These are phyloP conservation scores for Pyrenophora tritici-repentis DNA, from an alignment of 2,329 filamentous ascomycete species.

Conservation along the genomic window DNA sequence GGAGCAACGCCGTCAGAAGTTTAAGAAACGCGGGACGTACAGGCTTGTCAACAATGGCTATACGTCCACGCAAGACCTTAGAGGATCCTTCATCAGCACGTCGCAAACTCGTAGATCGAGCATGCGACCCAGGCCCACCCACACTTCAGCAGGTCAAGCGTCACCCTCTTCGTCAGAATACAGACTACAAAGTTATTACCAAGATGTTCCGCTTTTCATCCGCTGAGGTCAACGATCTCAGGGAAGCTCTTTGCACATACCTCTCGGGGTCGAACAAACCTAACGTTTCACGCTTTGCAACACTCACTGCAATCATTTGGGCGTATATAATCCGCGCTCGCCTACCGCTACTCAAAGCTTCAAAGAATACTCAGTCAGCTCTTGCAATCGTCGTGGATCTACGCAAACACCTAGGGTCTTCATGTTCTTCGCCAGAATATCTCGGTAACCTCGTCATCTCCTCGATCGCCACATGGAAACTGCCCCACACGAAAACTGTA, in stretches of 20 bases:
- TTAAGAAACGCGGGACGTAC: not conserved
- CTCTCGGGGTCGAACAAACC: not conserved
- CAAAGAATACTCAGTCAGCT: constrained; percentile 4
- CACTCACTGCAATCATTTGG: constrained; percentile 5
- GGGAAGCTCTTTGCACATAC: not conserved
- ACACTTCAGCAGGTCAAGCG: not conserved
- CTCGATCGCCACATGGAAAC: not conserved
- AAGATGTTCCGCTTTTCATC: constrained; percentile 11
- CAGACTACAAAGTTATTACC: constrained; percentile 12
- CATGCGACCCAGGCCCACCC: not conserved
- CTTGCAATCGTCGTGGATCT: constrained; percentile 5
- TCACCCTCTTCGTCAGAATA: not conserved
- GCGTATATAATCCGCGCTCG: constrained; percentile 5
- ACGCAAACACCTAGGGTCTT: not conserved
- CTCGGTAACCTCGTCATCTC: constrained; percentile 5
- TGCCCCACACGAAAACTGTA: not conserved
- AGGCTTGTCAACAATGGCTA: no score
- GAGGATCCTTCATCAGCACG: constrained; percentile 3
- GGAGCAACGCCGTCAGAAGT: constrained; percentile 11
- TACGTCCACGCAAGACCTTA: not conserved
- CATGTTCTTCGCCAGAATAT: constrained; percentile 6
- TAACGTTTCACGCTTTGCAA: not conserved
- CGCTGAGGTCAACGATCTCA: not conserved
- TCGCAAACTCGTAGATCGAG: constrained; percentile 1
- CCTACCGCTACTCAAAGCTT: not conserved